Conservation (phyloP, 2,329 filamentous ascomycete species). For the Magnaporthiopsis rhizophila region DNA sequence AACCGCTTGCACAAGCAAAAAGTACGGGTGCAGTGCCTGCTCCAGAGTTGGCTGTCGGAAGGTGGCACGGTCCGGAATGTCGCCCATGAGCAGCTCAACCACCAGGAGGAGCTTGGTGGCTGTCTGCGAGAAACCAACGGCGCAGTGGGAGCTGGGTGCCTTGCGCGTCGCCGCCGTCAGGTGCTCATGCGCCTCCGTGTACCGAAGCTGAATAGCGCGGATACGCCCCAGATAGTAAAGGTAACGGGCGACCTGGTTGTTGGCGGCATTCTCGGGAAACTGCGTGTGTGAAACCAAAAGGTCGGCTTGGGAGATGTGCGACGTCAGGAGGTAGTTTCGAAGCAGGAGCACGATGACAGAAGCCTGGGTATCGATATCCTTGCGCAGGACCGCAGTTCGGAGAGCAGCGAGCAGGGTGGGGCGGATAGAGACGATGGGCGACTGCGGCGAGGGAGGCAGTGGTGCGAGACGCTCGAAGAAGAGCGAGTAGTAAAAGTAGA, state of each 20-base stretch:
- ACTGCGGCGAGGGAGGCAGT: slow-evolving; percentile 80
- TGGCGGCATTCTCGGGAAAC: slow-evolving; percentile 88
- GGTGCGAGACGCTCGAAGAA: slow-evolving; percentile 90
- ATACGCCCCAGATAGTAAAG: slow-evolving; percentile 96
- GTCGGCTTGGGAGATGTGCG: slow-evolving; percentile 94
- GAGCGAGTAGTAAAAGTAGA: slow-evolving; percentile 96
- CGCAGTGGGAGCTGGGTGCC: slow-evolving; percentile 80
- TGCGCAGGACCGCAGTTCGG: slow-evolving; percentile 89
- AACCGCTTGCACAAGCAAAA: slow-evolving; percentile 88
- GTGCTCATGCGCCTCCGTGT: slow-evolving; percentile 94
- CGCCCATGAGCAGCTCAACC: slow-evolving; percentile 95
- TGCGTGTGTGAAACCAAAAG: slow-evolving; percentile 91
- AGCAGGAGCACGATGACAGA: slow-evolving; percentile 91
- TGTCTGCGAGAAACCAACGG: slow-evolving; percentile 90
- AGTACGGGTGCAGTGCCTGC: slow-evolving; percentile 82
- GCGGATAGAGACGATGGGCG: slow-evolving; percentile 77
- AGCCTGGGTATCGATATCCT: slow-evolving; percentile 95
- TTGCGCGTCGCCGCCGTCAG: slow-evolving; percentile 90
- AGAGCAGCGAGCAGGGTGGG: slow-evolving; percentile 81
- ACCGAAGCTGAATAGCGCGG: slow-evolving; percentile 89
- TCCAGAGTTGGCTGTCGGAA: slow-evolving; percentile 89
- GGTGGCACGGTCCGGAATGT: slow-evolving; percentile 89
- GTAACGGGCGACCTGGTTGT: slow-evolving; percentile 96
- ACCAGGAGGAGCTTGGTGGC: slow-evolving; percentile 95
- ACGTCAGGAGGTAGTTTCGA: slow-evolving; percentile 91